Percentiles rank a stretch among this genome's conserved stretches.
phyloP scores from a whole-genome alignment of 345 rosid genomes.

The Punica granatum region DNA sequence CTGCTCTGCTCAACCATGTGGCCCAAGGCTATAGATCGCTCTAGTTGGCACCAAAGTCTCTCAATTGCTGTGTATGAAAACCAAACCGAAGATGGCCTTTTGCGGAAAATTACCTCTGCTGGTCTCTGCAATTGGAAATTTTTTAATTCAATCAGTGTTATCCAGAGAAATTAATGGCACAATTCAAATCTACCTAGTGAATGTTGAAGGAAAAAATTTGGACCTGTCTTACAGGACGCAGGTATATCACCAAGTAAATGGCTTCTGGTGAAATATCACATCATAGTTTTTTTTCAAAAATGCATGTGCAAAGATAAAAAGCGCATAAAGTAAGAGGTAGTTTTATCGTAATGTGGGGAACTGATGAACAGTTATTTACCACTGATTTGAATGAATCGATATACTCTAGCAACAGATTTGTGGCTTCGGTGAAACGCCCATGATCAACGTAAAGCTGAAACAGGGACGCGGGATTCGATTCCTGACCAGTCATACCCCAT shows the following conservation, averaged over 20 bases:
- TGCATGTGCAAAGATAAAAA: conserved; percentile 5
- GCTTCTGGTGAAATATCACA: background rate
- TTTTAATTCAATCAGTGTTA: background rate
- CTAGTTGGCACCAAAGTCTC: conserved; percentile 73
- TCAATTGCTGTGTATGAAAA: conserved; percentile 76
- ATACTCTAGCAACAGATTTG: conserved; percentile 67
- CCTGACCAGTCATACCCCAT: conserved; percentile 77
- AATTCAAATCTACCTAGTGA: too few species aligned
- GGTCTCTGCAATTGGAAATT: conserved; percentile 55
- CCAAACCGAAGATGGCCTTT: conserved; percentile 67
- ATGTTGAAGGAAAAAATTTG: too few species aligned
- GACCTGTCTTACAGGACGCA: too few species aligned
- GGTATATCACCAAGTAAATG: background rate
- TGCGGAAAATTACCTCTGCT: conserved; percentile 53
- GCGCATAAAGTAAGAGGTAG: conserved; percentile 1
- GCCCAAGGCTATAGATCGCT: conserved; percentile 42
- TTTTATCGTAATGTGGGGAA: background rate
- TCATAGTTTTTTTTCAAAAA: background rate
- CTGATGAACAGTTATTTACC: conserved; percentile 26
- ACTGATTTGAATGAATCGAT: conserved; percentile 61
- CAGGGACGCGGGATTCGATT: conserved; percentile 72
- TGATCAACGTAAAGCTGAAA: conserved; percentile 67
- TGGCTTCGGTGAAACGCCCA: conserved; percentile 76
- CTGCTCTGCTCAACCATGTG: conserved; percentile 67
- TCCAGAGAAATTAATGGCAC: background rate